These are phyloP conservation scores for Chamaenerion angustifolium DNA, from an alignment of 345 rosid genomes.

Conservation along the genomic window DNA sequence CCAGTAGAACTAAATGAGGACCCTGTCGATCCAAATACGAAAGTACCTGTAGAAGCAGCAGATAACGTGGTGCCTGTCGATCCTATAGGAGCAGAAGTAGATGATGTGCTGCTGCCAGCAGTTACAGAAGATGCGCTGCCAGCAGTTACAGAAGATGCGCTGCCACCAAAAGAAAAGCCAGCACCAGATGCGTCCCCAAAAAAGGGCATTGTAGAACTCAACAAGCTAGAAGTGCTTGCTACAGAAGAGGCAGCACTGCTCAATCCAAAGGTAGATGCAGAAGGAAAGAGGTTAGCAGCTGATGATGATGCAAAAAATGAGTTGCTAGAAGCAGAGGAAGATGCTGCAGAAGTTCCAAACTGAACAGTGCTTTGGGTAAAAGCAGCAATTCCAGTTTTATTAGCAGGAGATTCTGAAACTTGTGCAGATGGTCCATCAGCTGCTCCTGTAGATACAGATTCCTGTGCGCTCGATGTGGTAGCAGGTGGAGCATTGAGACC, in stretches of 20 bases:
- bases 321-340: constrained; percentile 32
- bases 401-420: constrained; percentile 20
- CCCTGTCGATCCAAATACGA: constrained; percentile 3
- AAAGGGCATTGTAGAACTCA: constrained; percentile 31
- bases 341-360: constrained; percentile 34
- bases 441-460: constrained; percentile 25
- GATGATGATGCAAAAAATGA: constrained; percentile 41
- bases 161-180: constrained; percentile 26
- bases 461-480: constrained; percentile 21
- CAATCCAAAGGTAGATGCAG: constrained; percentile 36
- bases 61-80: background rate
- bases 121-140: constrained; percentile 7
- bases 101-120: constrained; percentile 8
- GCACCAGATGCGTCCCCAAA: constrained; percentile 38
- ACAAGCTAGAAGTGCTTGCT: constrained; percentile 21
- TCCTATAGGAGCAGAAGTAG: constrained; percentile 8
- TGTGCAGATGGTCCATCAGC: constrained; percentile 17
- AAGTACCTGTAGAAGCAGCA: background rate
- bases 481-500: constrained; percentile 31
- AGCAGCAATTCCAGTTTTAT: constrained; percentile 28
- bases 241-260: constrained; percentile 24
- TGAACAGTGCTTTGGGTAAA: constrained; percentile 38
- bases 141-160: constrained; percentile 23
- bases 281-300: constrained; percentile 22
- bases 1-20: background rate